Base-by-base conservation (phyloP, 2,329 filamentous ascomycete species). In the Metarhizium brunneum region DNA sequence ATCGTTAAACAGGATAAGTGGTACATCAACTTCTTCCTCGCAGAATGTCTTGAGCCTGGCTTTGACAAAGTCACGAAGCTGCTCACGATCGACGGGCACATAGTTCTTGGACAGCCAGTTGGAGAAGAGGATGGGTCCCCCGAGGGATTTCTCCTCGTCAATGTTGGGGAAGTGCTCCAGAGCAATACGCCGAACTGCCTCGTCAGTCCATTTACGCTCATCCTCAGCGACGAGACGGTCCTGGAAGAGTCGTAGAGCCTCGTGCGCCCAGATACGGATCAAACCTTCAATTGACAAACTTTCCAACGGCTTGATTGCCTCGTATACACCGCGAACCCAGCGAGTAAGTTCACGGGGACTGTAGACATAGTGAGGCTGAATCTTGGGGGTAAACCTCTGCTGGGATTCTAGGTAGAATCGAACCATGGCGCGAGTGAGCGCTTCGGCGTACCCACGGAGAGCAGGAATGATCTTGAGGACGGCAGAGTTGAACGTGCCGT, bases 51-150 rank as follows among this genome's bases (percentile, higher is more conserved):
- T 92, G 58, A 99, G 82, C 67, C 94, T 86, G 53, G 94, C 94
- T 74, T 96, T 97, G 69, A 99, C 94, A 63, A 97, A 99, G 62
- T 97, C 94, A 63, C 95, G 86, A 42, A 99, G 79, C 65, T 95
- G 88, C 68, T 99, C 94, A 62, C 94, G 88, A 65, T 96, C 91
- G 43, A 99, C 94, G 6, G 94, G 94, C 11, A 97, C 85, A 66
- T 99, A 99, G 70, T 99, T 89, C 83, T 96, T 97, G 13, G 92
- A 97, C 6, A 99, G 81, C 94, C 94, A 99, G 74, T 99, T 99
- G 6, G 95, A 99, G 79, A 95, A 99, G 55, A 99, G 76, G 54
- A 99, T 97, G 0, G 94, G 95, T 0, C 90, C 90, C 61, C 89
- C 88, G 35, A 99, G 82, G 50, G 94, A 92, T 70, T 90, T 87